Conservation (phyloP, 129 eudicot genomes). For the Artemisia tridentata region DNA sequence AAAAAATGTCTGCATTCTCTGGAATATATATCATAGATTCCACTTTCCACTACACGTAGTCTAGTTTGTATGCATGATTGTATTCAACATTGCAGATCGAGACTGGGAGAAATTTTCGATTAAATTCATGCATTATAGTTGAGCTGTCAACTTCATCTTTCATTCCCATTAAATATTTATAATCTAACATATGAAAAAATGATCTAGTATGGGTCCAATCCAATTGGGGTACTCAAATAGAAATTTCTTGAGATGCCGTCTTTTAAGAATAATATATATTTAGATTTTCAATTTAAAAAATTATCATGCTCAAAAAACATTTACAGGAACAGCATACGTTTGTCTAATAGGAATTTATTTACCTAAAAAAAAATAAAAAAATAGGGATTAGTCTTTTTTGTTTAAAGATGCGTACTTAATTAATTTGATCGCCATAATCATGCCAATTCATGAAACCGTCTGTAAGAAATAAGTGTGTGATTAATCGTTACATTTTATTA, state of each 20-base stretch:
- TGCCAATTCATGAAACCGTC: too few relatives aligned
- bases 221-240: conserved; percentile 8
- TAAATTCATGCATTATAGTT: conserved; percentile 6
- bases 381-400: too few relatives aligned
- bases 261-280: neutral
- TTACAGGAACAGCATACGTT: too few relatives aligned
- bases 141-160: conserved; percentile 17
- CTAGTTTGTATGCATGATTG: too few relatives aligned
- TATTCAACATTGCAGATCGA: neutral
- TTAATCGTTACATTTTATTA: too few relatives aligned
- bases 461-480: too few relatives aligned
- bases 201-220: conserved; percentile 24
- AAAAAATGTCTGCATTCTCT: neutral
- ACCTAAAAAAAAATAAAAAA: too few relatives aligned
- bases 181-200: neutral
- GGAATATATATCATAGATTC: neutral
- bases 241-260: neutral
- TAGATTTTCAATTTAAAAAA: neutral
- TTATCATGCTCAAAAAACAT: too few relatives aligned
- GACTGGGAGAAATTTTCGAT: neutral
- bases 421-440: too few relatives aligned
- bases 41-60: neutral
- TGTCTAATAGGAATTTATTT: too few relatives aligned
- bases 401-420: too few relatives aligned
- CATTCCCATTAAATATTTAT: neutral